These are phyloP conservation scores for Sesbania bispinosa DNA, from an alignment of 306 rosid species.

Conservation along the genomic window DNA sequence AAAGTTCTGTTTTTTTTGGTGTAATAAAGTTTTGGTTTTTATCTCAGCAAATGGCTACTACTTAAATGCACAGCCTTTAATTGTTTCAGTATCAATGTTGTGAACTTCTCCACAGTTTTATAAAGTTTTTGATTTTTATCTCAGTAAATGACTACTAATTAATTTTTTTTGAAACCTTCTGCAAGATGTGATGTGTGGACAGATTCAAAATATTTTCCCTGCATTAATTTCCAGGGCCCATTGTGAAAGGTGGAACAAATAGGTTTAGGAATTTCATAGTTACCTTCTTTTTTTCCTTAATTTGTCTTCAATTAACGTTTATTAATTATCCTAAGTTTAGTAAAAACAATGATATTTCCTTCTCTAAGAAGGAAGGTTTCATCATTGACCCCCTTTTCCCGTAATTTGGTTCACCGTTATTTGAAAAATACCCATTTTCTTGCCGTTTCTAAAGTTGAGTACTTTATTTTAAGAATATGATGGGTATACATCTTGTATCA, in stretches of 20 bases:
- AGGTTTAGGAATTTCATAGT: neutral
- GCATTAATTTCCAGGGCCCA: neutral
- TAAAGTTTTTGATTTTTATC: no score
- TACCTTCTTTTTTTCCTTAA: neutral
- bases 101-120: no score
- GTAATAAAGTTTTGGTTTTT: no score
- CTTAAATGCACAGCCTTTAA: no score
- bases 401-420: neutral
- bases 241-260: neutral
- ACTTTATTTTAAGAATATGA: no score
- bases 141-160: no score
- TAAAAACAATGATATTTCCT: neutral
- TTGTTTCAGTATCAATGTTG: no score
- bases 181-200: no score
- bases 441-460: neutral
- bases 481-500: no score
- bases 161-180: no score
- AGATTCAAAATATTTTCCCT: slow-evolving; percentile 7
- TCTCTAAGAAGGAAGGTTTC: neutral
- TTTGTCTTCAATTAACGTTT: neutral
- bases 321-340: neutral
- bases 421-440: neutral
- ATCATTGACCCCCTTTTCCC: neutral
- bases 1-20: no score
- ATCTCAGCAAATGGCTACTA: no score